Base-by-base conservation (phyloP, 345 rosid genomes). In the Syzygium jambos region DNA sequence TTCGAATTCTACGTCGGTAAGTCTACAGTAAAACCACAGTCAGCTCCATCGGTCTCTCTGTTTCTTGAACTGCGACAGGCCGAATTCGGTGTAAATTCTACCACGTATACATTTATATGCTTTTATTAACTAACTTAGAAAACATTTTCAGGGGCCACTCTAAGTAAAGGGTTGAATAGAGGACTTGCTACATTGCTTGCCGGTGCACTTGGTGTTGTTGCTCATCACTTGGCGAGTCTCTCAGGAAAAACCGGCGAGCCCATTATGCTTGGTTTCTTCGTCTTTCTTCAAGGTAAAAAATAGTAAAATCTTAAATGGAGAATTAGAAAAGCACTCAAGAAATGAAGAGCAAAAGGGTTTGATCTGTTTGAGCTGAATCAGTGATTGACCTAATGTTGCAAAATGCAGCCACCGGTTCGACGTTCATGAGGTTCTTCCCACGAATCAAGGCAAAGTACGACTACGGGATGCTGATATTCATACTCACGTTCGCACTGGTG, bases 1-100 rank as follows among this genome's bases (percentile, higher is more conserved):
- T 95, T 94, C 52, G 98, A 96, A 88, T 96, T 93, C 88, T 93
- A 94, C 25, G 98, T 95, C 2, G 98, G 99, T 93, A 88, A 86
- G 95, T 86, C 51, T 73, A 4, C 19, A 34, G 46, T 16, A 34
- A 27, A 61, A 17, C 68, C 16, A 7, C 17, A 7, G 68, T 12
- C 68, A 11, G 29, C 78, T 68, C 30, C 10, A 22, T 34, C 43
- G 23, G 49, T 73, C 80, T 34, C 80, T 34, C 25, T 2, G 43
- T 16, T 73, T 34, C 46, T 21, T 34, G 25, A 34, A 22, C 80
- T 25, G 43, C 7, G 25, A 73, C 17, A 1, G 46, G 21, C 80
- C 34, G 80, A 17, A 73, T 19, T 73, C 80, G 25, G 13, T 9
- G 23, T 17, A 34, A 34, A 68, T 68, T 38, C 23, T 68, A 19